A percentile compares a stretch with the other conserved stretches of the same genome.
phyloP scores from a whole-genome alignment of 352 stramenopile species.

The Phytophthora lateralis region DNA sequence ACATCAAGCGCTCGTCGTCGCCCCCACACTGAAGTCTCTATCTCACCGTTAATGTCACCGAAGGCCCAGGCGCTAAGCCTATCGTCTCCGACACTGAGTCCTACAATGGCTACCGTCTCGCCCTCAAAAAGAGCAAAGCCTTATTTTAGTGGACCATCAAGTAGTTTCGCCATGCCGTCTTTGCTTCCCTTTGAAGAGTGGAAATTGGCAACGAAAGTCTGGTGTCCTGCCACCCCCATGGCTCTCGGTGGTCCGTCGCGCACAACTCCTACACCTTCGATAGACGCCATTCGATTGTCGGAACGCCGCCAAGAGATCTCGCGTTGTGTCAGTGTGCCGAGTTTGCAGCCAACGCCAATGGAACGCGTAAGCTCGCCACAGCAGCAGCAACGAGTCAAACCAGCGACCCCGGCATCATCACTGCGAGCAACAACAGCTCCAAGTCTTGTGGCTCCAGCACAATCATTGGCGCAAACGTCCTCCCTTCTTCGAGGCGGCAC shows the following conservation, averaged over 20 bases:
- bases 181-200: slow-evolving; percentile 65
- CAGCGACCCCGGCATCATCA: neutral
- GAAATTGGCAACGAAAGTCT: slow-evolving; percentile 61
- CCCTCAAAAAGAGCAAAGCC: slow-evolving; percentile 16
- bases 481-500: slow-evolving; percentile 17
- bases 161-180: slow-evolving; percentile 15
- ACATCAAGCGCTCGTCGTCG: slow-evolving; percentile 10
- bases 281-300: slow-evolving; percentile 25
- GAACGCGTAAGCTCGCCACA: slow-evolving; percentile 43
- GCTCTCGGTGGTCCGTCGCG: slow-evolving; percentile 19
- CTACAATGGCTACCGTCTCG: neutral
- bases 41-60: neutral
- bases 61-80: slow-evolving; percentile 1
- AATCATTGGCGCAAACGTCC: slow-evolving; percentile 2
- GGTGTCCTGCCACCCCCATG: slow-evolving; percentile 34
- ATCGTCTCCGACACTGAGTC: slow-evolving; percentile 1
- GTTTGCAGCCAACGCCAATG: slow-evolving; percentile 61
- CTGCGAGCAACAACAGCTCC: slow-evolving; percentile 20
- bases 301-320: slow-evolving; percentile 46
- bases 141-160: neutral
- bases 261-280: slow-evolving; percentile 37
- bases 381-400: slow-evolving; percentile 14
- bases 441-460: neutral
- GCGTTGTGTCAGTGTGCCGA: slow-evolving; percentile 62
- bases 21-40: slow-evolving; percentile 3